phyloP scores from a whole-genome alignment of 2,329 filamentous ascomycete species.

The Colletotrichum destructivum region DNA sequence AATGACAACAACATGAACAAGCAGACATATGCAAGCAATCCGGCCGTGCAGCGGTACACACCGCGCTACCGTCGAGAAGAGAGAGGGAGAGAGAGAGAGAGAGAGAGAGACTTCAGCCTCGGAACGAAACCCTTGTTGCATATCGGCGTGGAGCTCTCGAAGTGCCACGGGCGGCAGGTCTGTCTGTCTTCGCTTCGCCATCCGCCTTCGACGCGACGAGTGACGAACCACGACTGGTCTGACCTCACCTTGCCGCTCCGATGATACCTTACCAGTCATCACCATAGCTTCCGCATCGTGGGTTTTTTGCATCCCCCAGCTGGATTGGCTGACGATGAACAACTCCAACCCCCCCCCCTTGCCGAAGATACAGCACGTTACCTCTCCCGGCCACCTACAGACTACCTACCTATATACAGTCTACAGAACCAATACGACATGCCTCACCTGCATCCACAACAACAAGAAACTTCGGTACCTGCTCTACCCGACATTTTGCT shows the following conservation, averaged over 20 bases:
- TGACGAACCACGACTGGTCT: conserved; percentile 19
- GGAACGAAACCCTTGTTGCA: no score
- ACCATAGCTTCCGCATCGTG: not conserved
- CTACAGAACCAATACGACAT: conserved; percentile 7
- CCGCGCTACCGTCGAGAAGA: not conserved
- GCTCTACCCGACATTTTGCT: not conserved
- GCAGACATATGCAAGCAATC: conserved; percentile 36
- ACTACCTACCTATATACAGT: no score
- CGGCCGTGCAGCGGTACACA: conserved; percentile 8
- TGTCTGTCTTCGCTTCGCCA: not conserved
- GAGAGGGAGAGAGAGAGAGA: not conserved
- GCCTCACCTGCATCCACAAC: conserved; percentile 4
- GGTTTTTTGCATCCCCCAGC: not conserved
- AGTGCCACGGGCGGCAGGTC: no score
- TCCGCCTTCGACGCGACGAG: not conserved
- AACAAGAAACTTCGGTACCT: conserved; percentile 22
- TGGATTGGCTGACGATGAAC: not conserved
- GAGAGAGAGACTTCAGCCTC: conserved; percentile 5
- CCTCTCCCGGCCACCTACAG: not conserved
- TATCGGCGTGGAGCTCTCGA: no score
- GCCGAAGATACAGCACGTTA: conserved; percentile 1
- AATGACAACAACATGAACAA: not conserved
- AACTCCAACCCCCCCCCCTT: conserved; percentile 4
- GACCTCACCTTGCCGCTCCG: conserved; percentile 36
- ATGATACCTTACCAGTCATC: conserved; percentile 17